These are phyloP conservation scores for Nematodospora valgi DNA, from an alignment of 805 yeast species.

Conservation along the genomic window DNA sequence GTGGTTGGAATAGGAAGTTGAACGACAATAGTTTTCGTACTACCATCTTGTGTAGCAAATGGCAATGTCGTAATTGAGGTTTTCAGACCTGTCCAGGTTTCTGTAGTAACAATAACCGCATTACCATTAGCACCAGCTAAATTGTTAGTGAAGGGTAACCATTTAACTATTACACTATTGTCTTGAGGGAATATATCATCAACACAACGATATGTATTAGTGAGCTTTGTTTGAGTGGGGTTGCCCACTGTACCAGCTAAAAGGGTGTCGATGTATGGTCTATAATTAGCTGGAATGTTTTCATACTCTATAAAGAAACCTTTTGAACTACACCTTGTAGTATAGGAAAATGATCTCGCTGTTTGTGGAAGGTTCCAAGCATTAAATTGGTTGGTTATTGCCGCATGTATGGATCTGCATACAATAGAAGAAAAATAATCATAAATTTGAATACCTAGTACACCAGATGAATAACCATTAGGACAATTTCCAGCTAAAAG, in stretches of 20 bases:
- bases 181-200: slow-evolving; percentile 9
- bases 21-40: slow-evolving; percentile 22
- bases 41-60: slow-evolving; percentile 11
- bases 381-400: slow-evolving; percentile 16
- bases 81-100: slow-evolving; percentile 18
- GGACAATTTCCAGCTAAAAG: slow-evolving; percentile 15
- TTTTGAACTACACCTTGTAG: slow-evolving; percentile 11
- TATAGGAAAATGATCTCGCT: slow-evolving; percentile 3
- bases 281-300: slow-evolving; percentile 22
- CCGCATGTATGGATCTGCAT: slow-evolving; percentile 14
- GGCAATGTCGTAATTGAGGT: slow-evolving; percentile 19
- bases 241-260: background rate
- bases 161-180: slow-evolving; percentile 13
- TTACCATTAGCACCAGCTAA: slow-evolving; percentile 14
- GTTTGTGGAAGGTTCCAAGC: slow-evolving; percentile 16
- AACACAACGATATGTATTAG: slow-evolving; percentile 12
- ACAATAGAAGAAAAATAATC: slow-evolving; percentile 14
- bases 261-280: slow-evolving; percentile 16
- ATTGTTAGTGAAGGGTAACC: slow-evolving; percentile 5
- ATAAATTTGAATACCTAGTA: no score
- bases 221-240: slow-evolving; percentile 1
- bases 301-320: slow-evolving; percentile 9
- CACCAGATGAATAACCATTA: slow-evolving; percentile 20
- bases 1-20: slow-evolving; percentile 16
- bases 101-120: slow-evolving; percentile 13